Evolutionary conservation across 345 rosid species (phyloP).

Genomic region (Brassica incana): DNA sequence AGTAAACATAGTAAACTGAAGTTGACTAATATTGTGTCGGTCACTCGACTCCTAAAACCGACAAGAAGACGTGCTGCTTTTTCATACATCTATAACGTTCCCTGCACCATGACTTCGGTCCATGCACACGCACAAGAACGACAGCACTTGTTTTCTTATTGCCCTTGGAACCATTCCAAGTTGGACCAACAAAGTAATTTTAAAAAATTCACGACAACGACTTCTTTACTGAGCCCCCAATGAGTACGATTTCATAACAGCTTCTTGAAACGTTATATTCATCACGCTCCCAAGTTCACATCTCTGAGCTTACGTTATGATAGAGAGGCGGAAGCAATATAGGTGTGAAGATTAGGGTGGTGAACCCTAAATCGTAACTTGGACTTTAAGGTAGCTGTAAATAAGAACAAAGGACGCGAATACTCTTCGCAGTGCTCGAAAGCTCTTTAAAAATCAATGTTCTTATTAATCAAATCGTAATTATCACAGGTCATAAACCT

Average conservation of each 20-base stretch:
- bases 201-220: constrained; percentile 7
- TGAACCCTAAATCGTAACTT: too few relatives aligned
- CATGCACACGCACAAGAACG: constrained; percentile 21
- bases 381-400: too few relatives aligned
- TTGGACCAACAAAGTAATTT: not conserved
- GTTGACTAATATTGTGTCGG: not conserved
- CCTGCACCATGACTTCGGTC: constrained; percentile 1
- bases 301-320: constrained; percentile 26
- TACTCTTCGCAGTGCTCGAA: too few relatives aligned
- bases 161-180: not conserved
- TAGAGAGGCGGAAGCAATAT: too few relatives aligned
- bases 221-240: not conserved
- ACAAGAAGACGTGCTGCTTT: constrained; percentile 1
- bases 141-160: not conserved
- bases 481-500: too few relatives aligned
- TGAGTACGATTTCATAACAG: constrained; percentile 29
- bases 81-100: not conserved
- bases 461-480: too few relatives aligned
- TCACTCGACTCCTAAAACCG: not conserved
- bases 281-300: constrained; percentile 35
- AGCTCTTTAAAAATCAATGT: too few relatives aligned
- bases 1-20: not conserved
- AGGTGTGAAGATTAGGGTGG: too few relatives aligned
- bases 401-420: too few relatives aligned
- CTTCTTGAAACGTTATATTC: constrained; percentile 31